phyloP scores from a whole-genome alignment of 495 filamentous ascomycete species.

The Elasticomyces elasticus region DNA sequence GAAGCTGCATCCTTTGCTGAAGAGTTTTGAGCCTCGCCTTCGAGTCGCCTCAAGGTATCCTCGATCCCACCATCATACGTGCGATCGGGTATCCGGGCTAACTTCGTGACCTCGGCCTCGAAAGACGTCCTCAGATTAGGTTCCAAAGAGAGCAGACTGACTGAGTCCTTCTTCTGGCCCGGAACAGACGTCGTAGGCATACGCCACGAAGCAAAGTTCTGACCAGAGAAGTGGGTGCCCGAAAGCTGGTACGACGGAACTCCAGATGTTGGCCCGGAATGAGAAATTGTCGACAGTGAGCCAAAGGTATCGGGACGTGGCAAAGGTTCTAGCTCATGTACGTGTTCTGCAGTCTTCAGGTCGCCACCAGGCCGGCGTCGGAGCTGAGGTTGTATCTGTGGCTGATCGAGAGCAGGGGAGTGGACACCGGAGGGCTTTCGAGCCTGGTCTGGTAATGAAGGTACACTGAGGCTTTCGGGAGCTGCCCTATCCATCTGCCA shows the following conservation, averaged over 20 bases:
- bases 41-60: slow-evolving; percentile 81
- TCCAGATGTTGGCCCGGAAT: slow-evolving; percentile 55
- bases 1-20: slow-evolving; percentile 7
- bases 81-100: slow-evolving; percentile 84
- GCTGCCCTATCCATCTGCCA: not conserved
- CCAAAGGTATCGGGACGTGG: slow-evolving; percentile 59
- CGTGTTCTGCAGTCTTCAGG: slow-evolving; percentile 66
- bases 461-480: not conserved
- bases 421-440: slow-evolving; percentile 15
- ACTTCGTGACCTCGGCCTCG: slow-evolving; percentile 76
- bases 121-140: slow-evolving; percentile 76
- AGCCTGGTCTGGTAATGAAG: not conserved
- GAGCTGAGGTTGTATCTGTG: slow-evolving; percentile 47
- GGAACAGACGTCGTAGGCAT: not conserved
- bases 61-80: slow-evolving; percentile 86
- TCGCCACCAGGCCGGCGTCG: slow-evolving; percentile 83
- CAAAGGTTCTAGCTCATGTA: slow-evolving; percentile 53
- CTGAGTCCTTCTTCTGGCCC: slow-evolving; percentile 21
- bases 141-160: slow-evolving; percentile 62
- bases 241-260: slow-evolving; percentile 32
- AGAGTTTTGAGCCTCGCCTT: slow-evolving; percentile 67
- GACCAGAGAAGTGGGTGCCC: slow-evolving; percentile 22
- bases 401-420: slow-evolving; percentile 5
- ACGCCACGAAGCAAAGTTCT: slow-evolving; percentile 7
- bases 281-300: slow-evolving; percentile 58